Conservation (phyloP, 352 stramenopile genomes). For the Thraustochytrium striatum region DNA sequence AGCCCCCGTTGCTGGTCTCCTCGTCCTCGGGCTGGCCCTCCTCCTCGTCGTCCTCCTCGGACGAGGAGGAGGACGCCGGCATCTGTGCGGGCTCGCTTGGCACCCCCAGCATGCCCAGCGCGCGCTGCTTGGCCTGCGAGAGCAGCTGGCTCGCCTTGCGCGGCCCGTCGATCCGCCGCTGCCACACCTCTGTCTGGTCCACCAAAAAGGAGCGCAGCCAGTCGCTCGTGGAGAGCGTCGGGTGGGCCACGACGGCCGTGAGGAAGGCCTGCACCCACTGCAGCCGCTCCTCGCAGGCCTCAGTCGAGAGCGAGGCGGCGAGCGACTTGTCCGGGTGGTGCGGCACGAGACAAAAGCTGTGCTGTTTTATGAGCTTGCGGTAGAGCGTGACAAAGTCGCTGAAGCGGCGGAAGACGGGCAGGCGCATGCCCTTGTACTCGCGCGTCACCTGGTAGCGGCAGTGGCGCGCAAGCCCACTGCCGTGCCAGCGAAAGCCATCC, state of each 20-base stretch:
- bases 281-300: neutral
- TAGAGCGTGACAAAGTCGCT: conserved; percentile 30
- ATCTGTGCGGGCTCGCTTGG: neutral
- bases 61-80: too few species aligned
- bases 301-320: neutral
- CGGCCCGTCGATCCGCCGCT: neutral
- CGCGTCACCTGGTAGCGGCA: conserved; percentile 16
- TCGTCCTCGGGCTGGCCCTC: neutral
- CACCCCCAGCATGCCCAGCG: neutral
- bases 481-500: conserved; percentile 31
- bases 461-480: conserved; percentile 4
- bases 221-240: neutral
- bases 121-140: neutral
- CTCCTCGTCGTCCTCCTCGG: neutral
- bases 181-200: conserved; percentile 19
- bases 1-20: neutral
- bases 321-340: conserved; percentile 33
- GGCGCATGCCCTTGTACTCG: neutral
- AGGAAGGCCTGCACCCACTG: conserved; percentile 44
- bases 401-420: conserved; percentile 28
- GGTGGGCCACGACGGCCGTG: neutral
- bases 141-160: neutral
- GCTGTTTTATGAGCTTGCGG: neutral
- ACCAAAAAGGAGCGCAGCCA: conserved; percentile 36
- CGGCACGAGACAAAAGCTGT: neutral